phyloP scores from a whole-genome alignment of 208 protist genomes.

The Acanthamoeba quina region DNA sequence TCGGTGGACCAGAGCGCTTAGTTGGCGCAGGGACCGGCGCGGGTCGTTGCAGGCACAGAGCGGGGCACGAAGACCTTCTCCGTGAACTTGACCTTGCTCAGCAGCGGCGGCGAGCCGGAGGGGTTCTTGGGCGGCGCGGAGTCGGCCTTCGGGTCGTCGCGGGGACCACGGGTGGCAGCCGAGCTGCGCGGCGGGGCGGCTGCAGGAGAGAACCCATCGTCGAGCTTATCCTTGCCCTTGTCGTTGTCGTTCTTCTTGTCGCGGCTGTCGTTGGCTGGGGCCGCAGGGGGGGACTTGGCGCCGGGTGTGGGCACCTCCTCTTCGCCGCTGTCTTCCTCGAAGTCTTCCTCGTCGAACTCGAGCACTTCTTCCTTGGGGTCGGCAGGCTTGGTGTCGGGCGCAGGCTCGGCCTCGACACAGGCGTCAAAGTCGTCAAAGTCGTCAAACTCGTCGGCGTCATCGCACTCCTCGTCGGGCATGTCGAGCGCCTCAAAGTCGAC shows the following conservation, averaged over 20 bases:
- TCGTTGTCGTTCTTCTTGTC: no score
- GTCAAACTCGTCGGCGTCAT: not conserved
- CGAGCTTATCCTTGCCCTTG: constrained; percentile 3
- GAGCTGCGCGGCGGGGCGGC: no score
- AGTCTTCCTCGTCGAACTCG: not conserved
- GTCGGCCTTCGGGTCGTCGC: not conserved
- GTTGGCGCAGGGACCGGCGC: no score
- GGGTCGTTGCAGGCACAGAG: no score
- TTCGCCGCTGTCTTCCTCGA: constrained; percentile 2
- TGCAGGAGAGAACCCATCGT: not conserved
- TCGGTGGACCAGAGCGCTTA: no score
- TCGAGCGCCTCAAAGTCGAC: constrained; percentile 28
- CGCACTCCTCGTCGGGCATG: not conserved
- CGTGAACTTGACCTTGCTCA: constrained; percentile 1
- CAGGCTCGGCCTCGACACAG: not conserved
- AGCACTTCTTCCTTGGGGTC: constrained; percentile 8
- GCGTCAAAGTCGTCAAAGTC: constrained; percentile 48
- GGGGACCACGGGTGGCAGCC: not conserved
- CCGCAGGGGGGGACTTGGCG: no score
- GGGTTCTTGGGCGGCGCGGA: not conserved
- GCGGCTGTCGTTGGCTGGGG: not conserved
- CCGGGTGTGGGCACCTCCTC: not conserved
- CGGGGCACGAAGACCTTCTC: not conserved
- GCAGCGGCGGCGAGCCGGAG: not conserved
- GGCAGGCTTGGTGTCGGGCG: not conserved